Percentiles rank a stretch among this genome's conserved stretches.
Evolutionary conservation across 257 asterid genomes (phyloP).

Genomic region (Salvia rosmarinus): DNA sequence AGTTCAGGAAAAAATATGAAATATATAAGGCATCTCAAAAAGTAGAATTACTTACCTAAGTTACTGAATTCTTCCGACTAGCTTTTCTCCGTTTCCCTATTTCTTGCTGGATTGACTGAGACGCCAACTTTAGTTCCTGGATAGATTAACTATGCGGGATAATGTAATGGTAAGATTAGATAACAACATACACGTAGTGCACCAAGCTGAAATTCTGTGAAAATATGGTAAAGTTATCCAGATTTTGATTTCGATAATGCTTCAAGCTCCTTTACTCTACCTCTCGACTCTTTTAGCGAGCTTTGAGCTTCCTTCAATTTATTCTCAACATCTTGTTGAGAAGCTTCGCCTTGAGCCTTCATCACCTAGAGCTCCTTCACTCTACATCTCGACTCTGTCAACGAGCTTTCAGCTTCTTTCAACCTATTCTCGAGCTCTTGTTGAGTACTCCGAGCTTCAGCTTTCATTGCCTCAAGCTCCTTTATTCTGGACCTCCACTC

Average conservation of each 20-base stretch:
- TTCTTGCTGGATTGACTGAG: slow-evolving; percentile 86
- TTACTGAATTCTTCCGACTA: slow-evolving; percentile 62
- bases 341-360: slow-evolving; percentile 35
- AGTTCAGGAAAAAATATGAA: neutral
- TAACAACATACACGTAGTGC: slow-evolving; percentile 68
- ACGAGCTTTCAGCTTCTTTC: slow-evolving; percentile 44
- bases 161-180: slow-evolving; percentile 4
- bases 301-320: slow-evolving; percentile 44
- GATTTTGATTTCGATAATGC: slow-evolving; percentile 51
- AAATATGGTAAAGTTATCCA: slow-evolving; percentile 52
- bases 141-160: neutral
- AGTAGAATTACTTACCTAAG: slow-evolving; percentile 48
- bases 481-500: slow-evolving; percentile 51
- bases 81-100: slow-evolving; percentile 59
- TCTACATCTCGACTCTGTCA: slow-evolving; percentile 46
- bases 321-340: slow-evolving; percentile 48
- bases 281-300: slow-evolving; percentile 46
- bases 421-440: slow-evolving; percentile 58
- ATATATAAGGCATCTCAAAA: neutral
- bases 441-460: neutral
- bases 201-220: slow-evolving; percentile 83
- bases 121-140: slow-evolving; percentile 71
- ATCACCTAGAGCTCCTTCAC: slow-evolving; percentile 48
- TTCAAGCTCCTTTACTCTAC: slow-evolving; percentile 61
- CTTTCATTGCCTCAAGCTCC: slow-evolving; percentile 51